Evolutionary conservation across 1,139 yeast genomes (phyloP), one percentile per base, ranked within the genome.

Genomic region (Sugiyamaella japonica): DNA sequence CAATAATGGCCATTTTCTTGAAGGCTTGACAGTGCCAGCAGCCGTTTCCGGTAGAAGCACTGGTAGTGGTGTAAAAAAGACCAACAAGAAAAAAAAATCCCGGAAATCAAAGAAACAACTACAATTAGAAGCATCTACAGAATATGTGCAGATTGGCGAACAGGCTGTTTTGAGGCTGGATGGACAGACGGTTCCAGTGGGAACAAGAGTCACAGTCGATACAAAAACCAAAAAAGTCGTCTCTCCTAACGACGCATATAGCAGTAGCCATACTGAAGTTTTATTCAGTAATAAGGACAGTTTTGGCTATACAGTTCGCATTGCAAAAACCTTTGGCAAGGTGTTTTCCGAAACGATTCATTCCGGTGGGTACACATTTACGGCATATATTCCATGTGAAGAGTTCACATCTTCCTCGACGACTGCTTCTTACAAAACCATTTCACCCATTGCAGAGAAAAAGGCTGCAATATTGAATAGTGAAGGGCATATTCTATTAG

Each of bases 131-230:
- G 46, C 63, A 41, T 73, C 73, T 43, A 89, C 97, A 8, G 84
- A 83, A 61, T 87, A 77, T 65, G 86, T 90, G 48, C 89, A 89
- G 64, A 76, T 89, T 50, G 97, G 97, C 1, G 78, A 76, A 50
- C 72, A 75, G 1, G 72, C 79, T 54, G 76, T 83, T 6, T 74
- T 90, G 56, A 52, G 56, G n/a, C 52, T 56, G 2, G 74, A 59
- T 39, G 73, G 78, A 2, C 82, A 81, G 57, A 83, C 84, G 58
- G 84, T 89, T 1, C 96, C 96, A 1, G 80, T 82, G 0, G 84
- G 86, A 63, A 88, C 86, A 5, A 73, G 96, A 61, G 96, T 90
- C 6, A 88, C 96, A 0, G 89, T 90, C 0, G 90, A 90, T 65
- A 65, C 82, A 31, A 75, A 80, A 53, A 79, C 79, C 31, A 78